Base-by-base conservation (phyloP, 192 early-diverging fungal species). In the Podochytrium sp. region DNA sequence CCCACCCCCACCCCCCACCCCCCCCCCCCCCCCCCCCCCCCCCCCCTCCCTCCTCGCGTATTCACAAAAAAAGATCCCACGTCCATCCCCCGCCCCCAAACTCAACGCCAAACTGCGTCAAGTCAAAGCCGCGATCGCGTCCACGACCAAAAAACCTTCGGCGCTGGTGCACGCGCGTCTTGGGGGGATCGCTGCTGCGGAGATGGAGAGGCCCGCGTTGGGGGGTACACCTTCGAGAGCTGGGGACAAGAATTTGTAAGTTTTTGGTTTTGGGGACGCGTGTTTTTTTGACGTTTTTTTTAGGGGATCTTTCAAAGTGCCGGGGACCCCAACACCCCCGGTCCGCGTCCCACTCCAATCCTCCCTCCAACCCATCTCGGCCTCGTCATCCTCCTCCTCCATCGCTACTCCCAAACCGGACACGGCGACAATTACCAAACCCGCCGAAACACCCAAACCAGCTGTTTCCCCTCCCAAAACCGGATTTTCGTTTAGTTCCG, bases 171-270 rank as follows among this genome's bases (percentile, higher is more conserved):
- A 55, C 40, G 69, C 53, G 1, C 30, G 69, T 18, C 58, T 71
- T 43, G 16, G 27, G 34, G 56, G 60, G 1, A 20, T 60, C 16
- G n/a, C n/a, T n/a, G n/a, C n/a, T n/a, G n/a, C n/a, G n/a, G n/a
- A n/a, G n/a, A n/a, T n/a, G n/a, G n/a, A n/a, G 63, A 69, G 38
- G 30, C 67, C 67, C 53, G 32, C 37, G 1, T 32, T 70, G 16
- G 67, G 67, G 1, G 67, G 67, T 25, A 70, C 67, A 20, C 67
- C 67, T n/a, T 70, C 67, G 2, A 23, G 67, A 27, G 51, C 67
- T 33, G 53, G 51, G 10, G 35, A 57, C 1, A 70, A 70, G 53
- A 70, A 70, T 35, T 56, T 52, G 67, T 70, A 30, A 30, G 47
- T 7, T 18, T 63, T 63, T 34, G 61, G 29, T 39, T 63, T 0